These are phyloP conservation scores for Tylopilus vinaceipallidus DNA, from an alignment of 768 basidiomycete species.

Conservation along the genomic window DNA sequence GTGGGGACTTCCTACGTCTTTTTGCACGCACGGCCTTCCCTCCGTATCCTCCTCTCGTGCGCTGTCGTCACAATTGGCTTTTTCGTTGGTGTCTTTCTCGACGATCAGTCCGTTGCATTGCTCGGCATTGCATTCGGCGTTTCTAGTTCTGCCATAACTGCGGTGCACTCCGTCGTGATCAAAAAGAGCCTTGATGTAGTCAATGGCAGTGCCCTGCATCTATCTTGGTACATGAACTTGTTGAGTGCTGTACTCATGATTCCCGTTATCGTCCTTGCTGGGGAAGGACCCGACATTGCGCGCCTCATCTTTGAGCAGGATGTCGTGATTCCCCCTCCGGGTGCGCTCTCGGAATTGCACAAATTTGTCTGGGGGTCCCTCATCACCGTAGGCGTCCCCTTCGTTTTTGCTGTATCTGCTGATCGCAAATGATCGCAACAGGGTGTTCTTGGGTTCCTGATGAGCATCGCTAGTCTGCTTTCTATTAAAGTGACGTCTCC, in stretches of 20 bases:
- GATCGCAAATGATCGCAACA: slow-evolving; percentile 26
- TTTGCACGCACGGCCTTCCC: slow-evolving; percentile 73
- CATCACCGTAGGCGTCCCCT: slow-evolving; percentile 58
- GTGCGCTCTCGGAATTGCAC: slow-evolving; percentile 44
- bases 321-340: slow-evolving; percentile 37
- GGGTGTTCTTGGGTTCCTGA: slow-evolving; percentile 89
- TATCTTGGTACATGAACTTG: slow-evolving; percentile 92
- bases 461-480: slow-evolving; percentile 89
- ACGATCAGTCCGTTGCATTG: slow-evolving; percentile 54
- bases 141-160: slow-evolving; percentile 80
- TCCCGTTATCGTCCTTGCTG: slow-evolving; percentile 71
- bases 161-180: slow-evolving; percentile 91
- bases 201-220: slow-evolving; percentile 75
- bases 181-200: slow-evolving; percentile 82
- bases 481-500: slow-evolving; percentile 98
- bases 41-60: slow-evolving; percentile 73
- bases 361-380: slow-evolving; percentile 79
- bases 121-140: slow-evolving; percentile 81
- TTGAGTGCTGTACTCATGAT: slow-evolving; percentile 69
- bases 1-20: slow-evolving; percentile 82
- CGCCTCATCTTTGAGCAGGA: slow-evolving; percentile 55
- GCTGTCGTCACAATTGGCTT: slow-evolving; percentile 87
- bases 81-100: slow-evolving; percentile 84
- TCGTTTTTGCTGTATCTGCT: neutral
- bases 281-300: slow-evolving; percentile 66